Conservation (phyloP, 129 eudicot genomes). For the carrot (Daucus carota) region DH1_v3.0 NC_030389.2:5297501-5298000, state of each 20-base stretch:
- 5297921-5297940: constrained; percentile 2
- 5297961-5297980: not conserved
- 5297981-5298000: not conserved
- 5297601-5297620: no score
- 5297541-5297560: no score
- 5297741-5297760: not conserved
- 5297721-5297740: not conserved
- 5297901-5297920: not conserved
- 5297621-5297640: no score
- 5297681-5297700: not conserved
- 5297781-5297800: constrained; percentile 5
- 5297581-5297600: no score
- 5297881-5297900: not conserved
- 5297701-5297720: constrained; percentile 5
- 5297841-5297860: not conserved
- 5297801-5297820: not conserved
- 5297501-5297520: no score
- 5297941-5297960: not conserved
- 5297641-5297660: not conserved
- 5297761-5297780: constrained; percentile 3
- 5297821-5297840: constrained; percentile 4
- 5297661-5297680: constrained; percentile 1
- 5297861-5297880: not conserved
- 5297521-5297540: no score
- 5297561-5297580: no score